phyloP scores from a whole-genome alignment of 495 filamentous ascomycete genomes.

The Choiromyces venosus region DNA sequence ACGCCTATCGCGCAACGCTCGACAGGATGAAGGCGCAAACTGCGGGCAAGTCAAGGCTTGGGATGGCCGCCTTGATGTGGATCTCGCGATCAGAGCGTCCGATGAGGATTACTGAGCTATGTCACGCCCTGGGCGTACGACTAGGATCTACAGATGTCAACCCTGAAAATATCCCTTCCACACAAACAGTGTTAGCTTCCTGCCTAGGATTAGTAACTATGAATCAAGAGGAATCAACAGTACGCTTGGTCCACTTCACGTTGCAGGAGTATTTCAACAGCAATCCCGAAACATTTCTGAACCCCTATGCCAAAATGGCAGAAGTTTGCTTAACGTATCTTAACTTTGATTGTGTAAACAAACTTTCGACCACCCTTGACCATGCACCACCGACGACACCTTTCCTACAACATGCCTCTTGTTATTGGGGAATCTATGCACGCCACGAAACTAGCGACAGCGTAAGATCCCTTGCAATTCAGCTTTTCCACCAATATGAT shows the following conservation, averaged over 20 bases:
- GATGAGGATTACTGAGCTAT: background rate
- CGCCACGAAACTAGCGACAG: background rate
- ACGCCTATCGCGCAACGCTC: background rate
- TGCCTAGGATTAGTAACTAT: background rate
- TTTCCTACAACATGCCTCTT: background rate
- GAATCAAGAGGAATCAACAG: background rate
- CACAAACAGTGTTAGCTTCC: background rate
- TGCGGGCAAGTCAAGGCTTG: background rate
- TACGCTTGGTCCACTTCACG: background rate
- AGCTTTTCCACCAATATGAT: background rate
- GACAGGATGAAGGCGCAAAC: background rate
- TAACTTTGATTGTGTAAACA: background rate
- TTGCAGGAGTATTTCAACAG: background rate
- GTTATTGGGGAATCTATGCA: background rate
- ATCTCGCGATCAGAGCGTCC: background rate
- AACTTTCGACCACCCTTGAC: background rate
- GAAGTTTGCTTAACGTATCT: background rate
- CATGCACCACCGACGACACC: background rate
- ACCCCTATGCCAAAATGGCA: background rate
- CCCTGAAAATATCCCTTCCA: background rate
- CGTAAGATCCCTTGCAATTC: background rate
- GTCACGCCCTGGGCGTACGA: background rate
- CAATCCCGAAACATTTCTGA: background rate
- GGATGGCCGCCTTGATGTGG: background rate
- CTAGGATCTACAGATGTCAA: background rate